A percentile compares a stretch with the other conserved stretches of the same genome.
phyloP scores from a whole-genome alignment of 176 grass and related monocot species.

The Aegilops bicornis region DNA sequence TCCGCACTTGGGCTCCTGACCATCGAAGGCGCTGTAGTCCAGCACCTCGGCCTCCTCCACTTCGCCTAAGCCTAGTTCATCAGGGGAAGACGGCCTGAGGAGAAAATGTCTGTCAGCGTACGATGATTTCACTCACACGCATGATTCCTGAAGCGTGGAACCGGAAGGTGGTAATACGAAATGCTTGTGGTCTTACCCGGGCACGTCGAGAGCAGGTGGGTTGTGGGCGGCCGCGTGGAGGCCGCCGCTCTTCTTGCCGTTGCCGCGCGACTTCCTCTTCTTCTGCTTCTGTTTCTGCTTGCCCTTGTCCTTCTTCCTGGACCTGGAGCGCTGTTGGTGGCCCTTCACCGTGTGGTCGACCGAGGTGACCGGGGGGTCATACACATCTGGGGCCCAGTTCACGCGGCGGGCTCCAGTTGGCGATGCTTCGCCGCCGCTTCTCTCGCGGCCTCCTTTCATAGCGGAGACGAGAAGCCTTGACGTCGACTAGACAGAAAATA shows the following conservation, averaged over 20 bases:
- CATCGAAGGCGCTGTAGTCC: slow-evolving; percentile 7
- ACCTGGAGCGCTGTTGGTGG: slow-evolving; percentile 14
- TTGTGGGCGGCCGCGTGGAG: neutral
- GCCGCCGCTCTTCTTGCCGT: slow-evolving; percentile 1
- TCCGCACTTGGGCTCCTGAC: slow-evolving; percentile 17
- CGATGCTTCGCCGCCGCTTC: neutral
- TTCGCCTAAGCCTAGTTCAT: neutral
- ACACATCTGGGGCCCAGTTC: slow-evolving; percentile 50
- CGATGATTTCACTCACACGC: neutral
- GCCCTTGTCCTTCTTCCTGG: slow-evolving; percentile 38
- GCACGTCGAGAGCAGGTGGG: neutral
- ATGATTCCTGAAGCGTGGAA: neutral
- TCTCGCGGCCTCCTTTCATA: slow-evolving; percentile 41
- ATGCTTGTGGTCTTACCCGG: slow-evolving; percentile 14
- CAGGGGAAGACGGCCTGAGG: neutral
- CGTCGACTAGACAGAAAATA: neutral
- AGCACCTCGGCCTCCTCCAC: slow-evolving; percentile 1
- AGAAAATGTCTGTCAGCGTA: neutral
- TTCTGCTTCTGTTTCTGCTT: slow-evolving; percentile 42
- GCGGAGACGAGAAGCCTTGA: slow-evolving; percentile 35
- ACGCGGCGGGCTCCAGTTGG: neutral
- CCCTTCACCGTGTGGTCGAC: slow-evolving; percentile 34
- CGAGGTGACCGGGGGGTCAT: slow-evolving; percentile 40
- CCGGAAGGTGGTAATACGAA: neutral
- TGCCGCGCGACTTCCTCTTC: slow-evolving; percentile 12